Evolutionary conservation across 176 grass and related monocot species (phyloP), one percentile per base, ranked within the genome.

Genomic region (Leersia perrieri): DNA sequence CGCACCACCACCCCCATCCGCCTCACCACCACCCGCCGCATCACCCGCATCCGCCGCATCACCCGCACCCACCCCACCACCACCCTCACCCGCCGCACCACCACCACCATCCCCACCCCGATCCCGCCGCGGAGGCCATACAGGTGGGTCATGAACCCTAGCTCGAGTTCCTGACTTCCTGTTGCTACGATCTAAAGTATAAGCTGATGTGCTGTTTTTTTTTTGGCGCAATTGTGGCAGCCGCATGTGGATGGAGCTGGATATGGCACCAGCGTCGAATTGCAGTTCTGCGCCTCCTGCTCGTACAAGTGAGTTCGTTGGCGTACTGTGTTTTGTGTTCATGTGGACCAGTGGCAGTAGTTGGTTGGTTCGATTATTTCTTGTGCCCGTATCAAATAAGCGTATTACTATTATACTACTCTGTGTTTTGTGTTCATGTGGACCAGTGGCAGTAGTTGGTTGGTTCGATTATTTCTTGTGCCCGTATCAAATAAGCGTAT

Each of bases 271-370:
- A 98, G 86, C 11, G 81, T 98, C 32, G 95, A 93, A 74, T 66
- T 98, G 62, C 90, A 95, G 41, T 98, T 98, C 70, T 98, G 95
- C 1, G 92, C 89, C 12, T 95, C 95, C 65, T 98, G 95, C 84
- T 95, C 95, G 63, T 98, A 98, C 66, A 90, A 47, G 95, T 98
- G 60, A 88, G 62, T 63, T 26, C 40, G 34, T 33, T 4, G 33
- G 73, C 42, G 33, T 35, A 83, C 10, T 5, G 47, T 67, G 55
- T 41, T 33, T 14, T 70, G 64, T 32, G 33, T 47, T 79, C 72
- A 3, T 42, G 18, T 23, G 23, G 68, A 36, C 5, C 32, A 11
- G 28, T 72, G 33, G 13, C 30, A 35, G 60, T n/a, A 78, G 18
- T 45, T 83, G 26, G 28, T 9, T 40, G 26, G 28, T 9, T 40